Base-by-base conservation (phyloP, 2,329 filamentous ascomycete genomes). In the Ceratocystis smalleyi region DNA sequence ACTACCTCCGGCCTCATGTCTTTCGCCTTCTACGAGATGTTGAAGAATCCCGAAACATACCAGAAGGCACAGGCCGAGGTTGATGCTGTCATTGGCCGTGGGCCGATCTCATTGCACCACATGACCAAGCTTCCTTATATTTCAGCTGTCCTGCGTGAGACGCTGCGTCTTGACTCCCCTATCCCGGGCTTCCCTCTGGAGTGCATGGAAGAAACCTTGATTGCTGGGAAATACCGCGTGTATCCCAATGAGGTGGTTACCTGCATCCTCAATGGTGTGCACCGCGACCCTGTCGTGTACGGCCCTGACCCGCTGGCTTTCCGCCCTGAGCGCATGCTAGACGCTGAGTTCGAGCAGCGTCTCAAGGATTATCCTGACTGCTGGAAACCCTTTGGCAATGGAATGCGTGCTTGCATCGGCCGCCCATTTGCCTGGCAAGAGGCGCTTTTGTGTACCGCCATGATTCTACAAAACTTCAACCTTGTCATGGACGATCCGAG, bases 321-420 rank as follows among this genome's bases (percentile, higher is more conserved):
- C 74, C 79, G 77, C 63, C 87, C 88, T 0, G 87, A 90, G 71
- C 78, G 87, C 8, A 88, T 90, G 85, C 73, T 85, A 0, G 84
- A 88, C 47, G 85, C 84, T 15, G 78, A 81, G 27, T 90, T 89
- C 69, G 77, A 83, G 17, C 77, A 77, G 2, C 71, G 84, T 24
- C 80, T 83, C 66, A 81, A 81, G 30, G 77, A 88, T 5, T 85
- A 83, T 35, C 78, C 78, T 15, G 82, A 82, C 63, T 78, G 79
- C 40, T 87, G 83, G 84, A 87, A 88, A 73, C 86, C 88, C 2
- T 91, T 91, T 69, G 88, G 88, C 1, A 87, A 87, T 65, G 87
- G 87, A 1, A 77, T 80, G 67, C 76, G 88, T 63, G 84, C 77
- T 0, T 91, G 87, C 69, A 90, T 91, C 67, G 88, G 88, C 3